These are phyloP conservation scores for Rhododendron williamsianum DNA, from an alignment of 148 eudicot species.

Conservation along the genomic window DNA sequence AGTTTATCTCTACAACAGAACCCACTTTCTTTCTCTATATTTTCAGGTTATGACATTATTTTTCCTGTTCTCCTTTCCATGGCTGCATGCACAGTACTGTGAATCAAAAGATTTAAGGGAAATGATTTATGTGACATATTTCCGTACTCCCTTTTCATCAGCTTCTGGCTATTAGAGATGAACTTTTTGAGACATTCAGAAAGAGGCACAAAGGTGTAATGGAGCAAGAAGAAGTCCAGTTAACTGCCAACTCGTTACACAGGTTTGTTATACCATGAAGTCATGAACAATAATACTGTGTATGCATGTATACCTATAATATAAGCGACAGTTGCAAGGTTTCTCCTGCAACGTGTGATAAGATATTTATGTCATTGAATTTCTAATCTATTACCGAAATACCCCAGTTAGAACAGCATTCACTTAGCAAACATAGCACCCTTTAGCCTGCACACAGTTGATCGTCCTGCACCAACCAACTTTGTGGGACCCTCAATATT, in stretches of 20 bases:
- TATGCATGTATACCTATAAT: neutral
- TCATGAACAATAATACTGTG: conserved; percentile 9
- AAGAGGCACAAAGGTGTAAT: conserved; percentile 95
- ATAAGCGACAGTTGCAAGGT: neutral
- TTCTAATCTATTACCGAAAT: neutral
- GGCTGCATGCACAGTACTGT: neutral
- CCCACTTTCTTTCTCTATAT: neutral
- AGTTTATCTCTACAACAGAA: neutral
- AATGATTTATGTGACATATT: conserved; percentile 8
- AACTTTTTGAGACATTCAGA: conserved; percentile 92
- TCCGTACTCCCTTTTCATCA: conserved; percentile 26
- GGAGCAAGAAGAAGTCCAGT: conserved; percentile 92
- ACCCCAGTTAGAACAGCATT: neutral
- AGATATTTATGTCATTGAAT: neutral
- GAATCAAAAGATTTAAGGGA: neutral
- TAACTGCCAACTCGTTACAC: conserved; percentile 83
- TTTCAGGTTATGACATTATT: neutral
- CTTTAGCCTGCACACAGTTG: neutral
- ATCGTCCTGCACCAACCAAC: neutral
- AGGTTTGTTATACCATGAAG: conserved; percentile 46
- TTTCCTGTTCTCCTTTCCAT: neutral
- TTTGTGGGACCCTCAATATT: neutral
- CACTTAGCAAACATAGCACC: neutral
- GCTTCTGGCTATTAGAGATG: conserved; percentile 82
- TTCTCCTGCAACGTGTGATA: neutral